These are phyloP conservation scores for Echinosphaeria canescens DNA, from an alignment of 2,329 filamentous ascomycete species.

Conservation along the genomic window DNA sequence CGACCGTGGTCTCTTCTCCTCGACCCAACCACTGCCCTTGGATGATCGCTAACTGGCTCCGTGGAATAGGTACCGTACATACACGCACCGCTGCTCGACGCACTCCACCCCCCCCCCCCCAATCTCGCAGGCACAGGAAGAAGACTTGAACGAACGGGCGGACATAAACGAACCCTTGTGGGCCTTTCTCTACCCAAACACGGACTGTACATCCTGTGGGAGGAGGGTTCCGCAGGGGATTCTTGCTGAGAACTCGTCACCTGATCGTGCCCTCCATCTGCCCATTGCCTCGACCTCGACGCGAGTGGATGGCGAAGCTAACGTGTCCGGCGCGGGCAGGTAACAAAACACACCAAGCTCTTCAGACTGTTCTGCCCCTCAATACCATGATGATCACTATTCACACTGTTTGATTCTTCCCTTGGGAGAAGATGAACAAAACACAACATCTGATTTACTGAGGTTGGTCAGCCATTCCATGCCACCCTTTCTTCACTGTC, in stretches of 20 bases:
- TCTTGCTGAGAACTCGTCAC: constrained; percentile 47
- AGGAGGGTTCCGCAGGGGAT: constrained; percentile 21
- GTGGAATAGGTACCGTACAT: too few relatives aligned
- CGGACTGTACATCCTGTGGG: constrained; percentile 41
- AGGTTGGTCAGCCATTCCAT: constrained; percentile 15
- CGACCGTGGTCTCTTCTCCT: too few relatives aligned
- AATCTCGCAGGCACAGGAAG: too few relatives aligned
- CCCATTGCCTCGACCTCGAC: constrained; percentile 9
- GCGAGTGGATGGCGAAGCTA: constrained; percentile 4
- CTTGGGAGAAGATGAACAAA: constrained; percentile 27
- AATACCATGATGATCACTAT: constrained; percentile 29
- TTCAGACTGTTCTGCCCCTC: constrained; percentile 6
- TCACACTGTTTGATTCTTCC: constrained; percentile 36
- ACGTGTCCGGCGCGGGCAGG: constrained; percentile 10
- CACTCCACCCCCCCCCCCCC: constrained; percentile 6
- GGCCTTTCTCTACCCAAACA: constrained; percentile 25
- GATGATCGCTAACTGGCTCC: too few relatives aligned
- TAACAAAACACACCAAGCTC: constrained; percentile 2
- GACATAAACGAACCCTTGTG: constrained; percentile 35
- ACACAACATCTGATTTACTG: constrained; percentile 30
- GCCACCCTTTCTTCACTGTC: too few relatives aligned
- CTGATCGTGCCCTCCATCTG: constrained; percentile 20
- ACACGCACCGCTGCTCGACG: too few relatives aligned
- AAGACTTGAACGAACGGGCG: constrained; percentile 49
- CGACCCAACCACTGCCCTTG: too few relatives aligned